Evolutionary conservation across 2,329 filamentous ascomycete species (phyloP).

Genomic region (Stenocarpella maydis): DNA sequence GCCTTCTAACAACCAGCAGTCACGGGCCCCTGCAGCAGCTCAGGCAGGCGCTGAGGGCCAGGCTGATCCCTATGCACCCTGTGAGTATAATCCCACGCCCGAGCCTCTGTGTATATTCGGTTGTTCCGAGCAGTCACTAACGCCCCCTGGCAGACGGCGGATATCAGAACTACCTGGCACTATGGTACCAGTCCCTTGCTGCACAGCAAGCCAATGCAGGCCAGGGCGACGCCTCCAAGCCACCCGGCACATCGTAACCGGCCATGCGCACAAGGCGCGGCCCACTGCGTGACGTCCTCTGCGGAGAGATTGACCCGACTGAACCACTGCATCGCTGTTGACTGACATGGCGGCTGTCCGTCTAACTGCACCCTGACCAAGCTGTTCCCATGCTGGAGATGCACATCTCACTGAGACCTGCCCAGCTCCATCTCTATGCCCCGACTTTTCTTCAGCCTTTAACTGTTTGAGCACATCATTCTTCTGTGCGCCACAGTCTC

Average conservation of each 20-base stretch:
- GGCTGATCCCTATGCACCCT: slow-evolving; percentile 78
- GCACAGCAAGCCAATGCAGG: slow-evolving; percentile 41
- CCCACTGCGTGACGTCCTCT: slow-evolving; percentile 32
- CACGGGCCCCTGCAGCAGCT: slow-evolving; percentile 48
- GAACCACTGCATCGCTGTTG: slow-evolving; percentile 30
- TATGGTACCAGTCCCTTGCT: slow-evolving; percentile 78
- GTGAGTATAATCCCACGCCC: slow-evolving; percentile 53
- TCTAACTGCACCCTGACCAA: slow-evolving; percentile 34
- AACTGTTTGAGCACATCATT: slow-evolving; percentile 32
- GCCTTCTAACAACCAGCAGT: slow-evolving; percentile 55
- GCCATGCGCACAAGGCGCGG: slow-evolving; percentile 25
- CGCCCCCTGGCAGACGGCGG: slow-evolving; percentile 71
- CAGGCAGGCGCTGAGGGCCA: slow-evolving; percentile 57
- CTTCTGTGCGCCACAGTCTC: slow-evolving; percentile 14
- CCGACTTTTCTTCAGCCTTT: slow-evolving; percentile 30
- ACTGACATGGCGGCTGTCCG: slow-evolving; percentile 35
- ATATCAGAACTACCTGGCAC: slow-evolving; percentile 79
- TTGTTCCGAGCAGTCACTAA: slow-evolving; percentile 38
- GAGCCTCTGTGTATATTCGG: background rate
- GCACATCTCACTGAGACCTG: slow-evolving; percentile 16
- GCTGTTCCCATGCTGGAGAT: slow-evolving; percentile 31
- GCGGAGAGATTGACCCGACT: slow-evolving; percentile 33
- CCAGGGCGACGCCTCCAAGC: slow-evolving; percentile 36
- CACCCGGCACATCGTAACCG: slow-evolving; percentile 34
- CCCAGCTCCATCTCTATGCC: slow-evolving; percentile 29